Base-by-base conservation (phyloP, 306 rosid genomes). In the Purshia tridentata region DNA sequence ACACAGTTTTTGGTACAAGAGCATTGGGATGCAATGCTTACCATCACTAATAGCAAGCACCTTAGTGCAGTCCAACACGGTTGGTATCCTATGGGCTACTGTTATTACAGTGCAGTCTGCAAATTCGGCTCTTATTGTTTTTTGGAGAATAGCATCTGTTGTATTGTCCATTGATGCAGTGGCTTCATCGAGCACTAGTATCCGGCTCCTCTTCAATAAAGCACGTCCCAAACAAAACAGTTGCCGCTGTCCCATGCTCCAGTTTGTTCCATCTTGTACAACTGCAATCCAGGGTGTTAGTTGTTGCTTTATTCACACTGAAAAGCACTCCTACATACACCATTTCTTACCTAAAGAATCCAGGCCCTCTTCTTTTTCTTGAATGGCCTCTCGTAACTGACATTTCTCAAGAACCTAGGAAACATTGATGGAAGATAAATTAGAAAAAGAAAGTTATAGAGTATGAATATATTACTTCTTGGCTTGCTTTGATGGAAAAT, bases 171-270 rank as follows among this genome's bases (percentile, higher is more conserved):
- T 75, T 9, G 84, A 80, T 6, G 84, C 77, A 19, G 84, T 80
- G 65, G 84, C 84, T 65, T 76, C 84, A 52, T 80, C 84, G 2
- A 75, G 84, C 6, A 76, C 81, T 29, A 80, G 70, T 23, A 80
- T 70, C 18, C 56, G 42, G 71, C 84, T 80, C 60, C 69, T 75
- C 77, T 75, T 80, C 64, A 80, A 52, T 51, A 80, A 15, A 8
- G 84, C 80, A 0, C 84, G 74, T 39, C 81, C 84, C 40, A 80
- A 41, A 40, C 84, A 80, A 35, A 80, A 80, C 5, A 80, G 60
- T 58, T 80, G 84, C 14, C 84, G 19, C 65, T 80, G 70, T 45
- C 84, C 81, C 81, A 80, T 76, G 80, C 84, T 80, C 84, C 84
- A 80, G 50, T 80, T 80, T 65, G 74, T 70, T 58, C 84, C 84